phyloP scores from a whole-genome alignment of 129 eudicot genomes.

The Escallonia herrerae region DNA sequence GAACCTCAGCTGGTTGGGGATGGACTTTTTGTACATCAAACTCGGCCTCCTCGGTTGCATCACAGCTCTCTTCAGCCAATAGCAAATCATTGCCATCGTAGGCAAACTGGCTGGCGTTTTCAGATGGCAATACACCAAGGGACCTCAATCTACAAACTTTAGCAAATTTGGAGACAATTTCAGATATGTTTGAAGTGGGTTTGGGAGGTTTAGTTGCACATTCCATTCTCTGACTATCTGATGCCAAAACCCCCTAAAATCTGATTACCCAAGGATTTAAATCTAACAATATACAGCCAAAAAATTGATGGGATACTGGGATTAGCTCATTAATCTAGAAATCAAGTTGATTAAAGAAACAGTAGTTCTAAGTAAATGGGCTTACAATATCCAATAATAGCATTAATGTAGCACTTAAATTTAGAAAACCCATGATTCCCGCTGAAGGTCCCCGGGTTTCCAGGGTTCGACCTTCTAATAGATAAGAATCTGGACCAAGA shows the following conservation, averaged over 20 bases:
- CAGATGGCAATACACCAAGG: conserved; percentile 55
- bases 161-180: conserved; percentile 48
- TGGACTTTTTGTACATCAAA: conserved; percentile 20
- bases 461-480: too few relatives aligned
- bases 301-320: background rate
- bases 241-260: conserved; percentile 11
- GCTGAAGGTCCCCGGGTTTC: too few relatives aligned
- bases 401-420: too few relatives aligned
- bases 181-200: conserved; percentile 37
- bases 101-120: conserved; percentile 18
- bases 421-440: too few relatives aligned
- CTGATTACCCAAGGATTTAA: conserved; percentile 6
- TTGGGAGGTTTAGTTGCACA: conserved; percentile 32
- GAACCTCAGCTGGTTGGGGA: conserved; percentile 30
- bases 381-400: too few relatives aligned
- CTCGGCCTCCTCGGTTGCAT: conserved; percentile 25
- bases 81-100: conserved; percentile 12
- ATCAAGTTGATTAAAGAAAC: too few relatives aligned
- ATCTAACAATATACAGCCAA: background rate
- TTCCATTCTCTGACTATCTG: conserved; percentile 34
- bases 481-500: too few relatives aligned
- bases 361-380: too few relatives aligned
- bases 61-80: conserved; percentile 17
- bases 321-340: background rate
- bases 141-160: conserved; percentile 54